phyloP scores from a whole-genome alignment of 1,284 basidiomycete genomes.

The Leccinum holopus region DNA sequence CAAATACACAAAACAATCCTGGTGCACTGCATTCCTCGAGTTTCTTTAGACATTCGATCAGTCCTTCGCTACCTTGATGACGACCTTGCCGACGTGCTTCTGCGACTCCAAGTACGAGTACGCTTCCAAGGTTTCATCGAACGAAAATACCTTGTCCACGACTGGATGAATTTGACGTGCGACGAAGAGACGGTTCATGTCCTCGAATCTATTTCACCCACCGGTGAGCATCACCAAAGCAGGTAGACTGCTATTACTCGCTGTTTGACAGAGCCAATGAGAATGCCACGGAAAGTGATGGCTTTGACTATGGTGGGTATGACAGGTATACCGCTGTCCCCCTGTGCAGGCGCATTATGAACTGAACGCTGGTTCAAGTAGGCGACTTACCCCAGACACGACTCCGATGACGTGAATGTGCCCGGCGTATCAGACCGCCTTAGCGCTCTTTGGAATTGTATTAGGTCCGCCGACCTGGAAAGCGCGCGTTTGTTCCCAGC shows the following conservation, averaged over 20 bases:
- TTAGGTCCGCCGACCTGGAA: conserved; percentile 49
- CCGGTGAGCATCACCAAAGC: background rate
- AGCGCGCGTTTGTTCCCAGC: background rate
- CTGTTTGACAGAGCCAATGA: conserved; percentile 41
- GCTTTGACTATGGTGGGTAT: conserved; percentile 28
- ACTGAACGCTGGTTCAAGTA: background rate
- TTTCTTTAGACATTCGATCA: conserved; percentile 5
- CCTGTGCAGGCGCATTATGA: conserved; percentile 6
- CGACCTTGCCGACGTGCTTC: conserved; percentile 49
- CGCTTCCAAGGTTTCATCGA: conserved; percentile 46
- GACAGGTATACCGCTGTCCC: conserved; percentile 35
- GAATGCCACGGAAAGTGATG: conserved; percentile 37
- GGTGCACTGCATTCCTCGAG: background rate
- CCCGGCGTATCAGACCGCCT: conserved; percentile 44
- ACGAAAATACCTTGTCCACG: conserved; percentile 52
- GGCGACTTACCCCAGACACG: conserved; percentile 37
- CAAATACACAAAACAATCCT: background rate
- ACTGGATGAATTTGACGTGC: conserved; percentile 44
- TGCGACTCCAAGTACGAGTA: conserved; percentile 45
- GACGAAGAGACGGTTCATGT: conserved; percentile 46
- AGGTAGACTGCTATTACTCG: conserved; percentile 5
- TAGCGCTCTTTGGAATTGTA: conserved; percentile 47
- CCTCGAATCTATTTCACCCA: conserved; percentile 37
- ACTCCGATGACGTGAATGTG: conserved; percentile 52
- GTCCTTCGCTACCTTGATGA: conserved; percentile 39